Base-by-base conservation (phyloP, 2,329 filamentous ascomycete genomes). In the Fusarium siculi region DNA sequence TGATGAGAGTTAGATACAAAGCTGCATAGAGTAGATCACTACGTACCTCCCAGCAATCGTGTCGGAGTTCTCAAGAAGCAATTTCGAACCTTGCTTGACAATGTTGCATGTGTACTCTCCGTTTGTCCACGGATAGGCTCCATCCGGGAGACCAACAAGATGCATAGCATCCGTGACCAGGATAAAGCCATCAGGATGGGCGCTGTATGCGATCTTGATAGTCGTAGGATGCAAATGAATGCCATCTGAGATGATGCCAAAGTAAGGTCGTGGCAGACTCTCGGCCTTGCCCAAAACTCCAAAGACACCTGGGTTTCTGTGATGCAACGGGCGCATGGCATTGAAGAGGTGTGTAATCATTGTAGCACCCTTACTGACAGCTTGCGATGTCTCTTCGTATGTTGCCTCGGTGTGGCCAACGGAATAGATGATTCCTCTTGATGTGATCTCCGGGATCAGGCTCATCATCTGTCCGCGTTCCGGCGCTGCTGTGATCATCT, bases 281-380 rank as follows among this genome's bases (percentile, higher is more conserved):
- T 92, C 88, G 14, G 88, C 88, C 70, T 89, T 88, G 67, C 95
- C 94, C 19, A 98, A 85, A 1, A 97, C 90, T 34, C 95, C 95
- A 80, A 97, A 97, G 76, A 97, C 91, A 42, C 95, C 95, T 0
- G 95, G 95, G 81, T 97, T 95, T 65, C 95, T 92, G 85, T 98
- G 94, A 81, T 96, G 93, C 56, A 97, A 89, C 19, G 94, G 94
- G 2, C 91, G 89, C 95, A 97, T 97, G 32, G 95, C 95, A 80
- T 97, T 97, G 89, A 97, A 97, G 4, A 97, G 87, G 79, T 97
- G 95, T 0, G 95, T 97, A 74, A 97, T 93, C 93, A 97, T 97
- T 54, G 89, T 93, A 4, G 93, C 93, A 57, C 95, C 95, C 11
- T 90, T 87, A n/a, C 85, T 85, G 7, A 96, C 88, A 25, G 93